phyloP scores from a whole-genome alignment of 176 grass and related monocot genomes.

The Avena eriantha region DNA sequence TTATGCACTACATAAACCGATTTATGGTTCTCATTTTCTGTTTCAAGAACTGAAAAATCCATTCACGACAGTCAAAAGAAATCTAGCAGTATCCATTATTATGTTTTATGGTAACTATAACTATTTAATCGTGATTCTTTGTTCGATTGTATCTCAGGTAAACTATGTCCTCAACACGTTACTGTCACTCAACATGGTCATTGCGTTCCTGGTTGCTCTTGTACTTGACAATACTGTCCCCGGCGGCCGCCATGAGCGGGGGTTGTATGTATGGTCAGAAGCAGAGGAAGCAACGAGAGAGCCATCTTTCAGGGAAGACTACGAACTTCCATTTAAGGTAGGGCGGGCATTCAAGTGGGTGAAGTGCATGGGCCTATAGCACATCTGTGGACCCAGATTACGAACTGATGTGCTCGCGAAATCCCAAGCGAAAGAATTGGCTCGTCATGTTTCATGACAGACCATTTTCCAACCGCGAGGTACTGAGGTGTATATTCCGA shows the following conservation, averaged over 20 bases:
- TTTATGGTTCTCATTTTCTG: not conserved
- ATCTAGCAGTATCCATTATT: not conserved
- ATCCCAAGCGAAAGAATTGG: conserved; percentile 7
- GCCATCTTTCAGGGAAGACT: conserved; percentile 68
- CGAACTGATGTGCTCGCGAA: not conserved
- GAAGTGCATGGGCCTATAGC: conserved; percentile 86
- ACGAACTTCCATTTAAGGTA: conserved; percentile 87
- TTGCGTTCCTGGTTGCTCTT: conserved; percentile 88
- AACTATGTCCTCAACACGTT: conserved; percentile 91
- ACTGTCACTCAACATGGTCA: conserved; percentile 91
- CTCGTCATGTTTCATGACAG: conserved; percentile 28
- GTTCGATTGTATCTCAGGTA: conserved; percentile 57
- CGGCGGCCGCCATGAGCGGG: conserved; percentile 78
- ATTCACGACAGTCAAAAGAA: not conserved
- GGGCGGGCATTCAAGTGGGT: conserved; percentile 70
- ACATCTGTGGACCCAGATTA: not conserved
- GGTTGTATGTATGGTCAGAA: conserved; percentile 94
- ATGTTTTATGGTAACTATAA: conserved; percentile 1
- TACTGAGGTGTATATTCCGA: conserved; percentile 56
- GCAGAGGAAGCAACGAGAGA: conserved; percentile 75
- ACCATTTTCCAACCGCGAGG: conserved; percentile 12
- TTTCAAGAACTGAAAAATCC: not conserved
- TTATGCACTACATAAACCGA: not conserved
- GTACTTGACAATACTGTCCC: conserved; percentile 93
- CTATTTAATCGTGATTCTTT: conserved; percentile 29